Evolutionary conservation across 768 basidiomycete species (phyloP).

Genomic region (Symmetrospora coprosmae): DNA sequence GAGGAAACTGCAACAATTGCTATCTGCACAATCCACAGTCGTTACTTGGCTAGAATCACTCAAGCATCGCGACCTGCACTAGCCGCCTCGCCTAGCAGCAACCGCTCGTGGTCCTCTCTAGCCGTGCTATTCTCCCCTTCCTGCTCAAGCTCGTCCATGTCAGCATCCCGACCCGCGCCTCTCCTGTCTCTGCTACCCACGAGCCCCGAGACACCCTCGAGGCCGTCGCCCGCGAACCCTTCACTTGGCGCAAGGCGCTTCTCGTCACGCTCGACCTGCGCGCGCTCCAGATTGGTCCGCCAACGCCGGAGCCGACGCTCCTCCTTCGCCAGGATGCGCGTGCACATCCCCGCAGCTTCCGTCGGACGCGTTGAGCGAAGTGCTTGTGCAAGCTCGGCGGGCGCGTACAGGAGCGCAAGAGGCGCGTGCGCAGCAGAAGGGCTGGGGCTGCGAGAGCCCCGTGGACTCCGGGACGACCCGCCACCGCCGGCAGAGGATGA

Average conservation of each 20-base stretch:
- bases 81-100: no score
- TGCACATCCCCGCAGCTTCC: slow-evolving; percentile 14
- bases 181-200: slow-evolving; percentile 9
- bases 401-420: slow-evolving; percentile 18
- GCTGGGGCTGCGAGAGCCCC: slow-evolving; percentile 14
- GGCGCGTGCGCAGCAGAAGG: slow-evolving; percentile 19
- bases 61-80: no score
- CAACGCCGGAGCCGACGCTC: not conserved
- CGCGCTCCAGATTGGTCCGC: not conserved
- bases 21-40: no score
- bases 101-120: no score
- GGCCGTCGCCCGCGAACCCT: slow-evolving; percentile 21
- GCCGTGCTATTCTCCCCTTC: not conserved
- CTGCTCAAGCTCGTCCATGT: not conserved
- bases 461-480: slow-evolving; percentile 3
- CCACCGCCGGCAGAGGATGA: not conserved
- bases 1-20: no score
- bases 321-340: not conserved
- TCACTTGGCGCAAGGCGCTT: slow-evolving; percentile 7
- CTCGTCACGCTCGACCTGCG: not conserved
- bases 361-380: not conserved
- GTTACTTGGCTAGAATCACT: no score
- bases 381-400: slow-evolving; percentile 20
- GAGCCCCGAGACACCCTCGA: not conserved
- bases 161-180: not conserved